These are phyloP conservation scores for Trichocladium uniseriatum DNA, from an alignment of 495 filamentous ascomycete species.

Conservation along the genomic window DNA sequence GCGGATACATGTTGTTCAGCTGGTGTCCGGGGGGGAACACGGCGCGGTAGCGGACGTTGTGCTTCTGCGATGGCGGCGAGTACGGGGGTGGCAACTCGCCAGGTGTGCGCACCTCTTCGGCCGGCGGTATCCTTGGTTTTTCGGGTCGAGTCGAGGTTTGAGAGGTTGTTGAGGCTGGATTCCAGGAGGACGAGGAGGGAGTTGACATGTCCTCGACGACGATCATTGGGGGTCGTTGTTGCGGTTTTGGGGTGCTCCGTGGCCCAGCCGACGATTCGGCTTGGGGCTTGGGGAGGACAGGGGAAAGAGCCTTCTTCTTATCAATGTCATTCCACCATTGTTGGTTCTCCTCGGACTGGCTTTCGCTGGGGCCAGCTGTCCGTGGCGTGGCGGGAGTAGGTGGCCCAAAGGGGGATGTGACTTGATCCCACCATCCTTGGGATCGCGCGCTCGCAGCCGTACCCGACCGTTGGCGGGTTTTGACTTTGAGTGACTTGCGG, in stretches of 20 bases:
- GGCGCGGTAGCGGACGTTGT: constrained; percentile 29
- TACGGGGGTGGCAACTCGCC: constrained; percentile 35
- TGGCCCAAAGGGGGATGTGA: constrained; percentile 62
- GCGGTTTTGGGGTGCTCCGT: background rate
- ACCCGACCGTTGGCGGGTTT: constrained; percentile 19
- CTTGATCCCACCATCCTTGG: constrained; percentile 81
- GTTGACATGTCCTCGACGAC: constrained; percentile 15
- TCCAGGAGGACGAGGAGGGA: constrained; percentile 12
- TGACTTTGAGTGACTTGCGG: constrained; percentile 27
- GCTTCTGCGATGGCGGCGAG: constrained; percentile 27
- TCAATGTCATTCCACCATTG: constrained; percentile 30
- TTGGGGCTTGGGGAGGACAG: constrained; percentile 4
- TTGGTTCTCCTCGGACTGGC: constrained; percentile 5
- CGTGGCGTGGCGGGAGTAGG: constrained; percentile 21
- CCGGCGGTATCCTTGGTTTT: constrained; percentile 23
- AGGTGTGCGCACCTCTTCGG: constrained; percentile 1
- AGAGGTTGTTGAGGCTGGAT: constrained; percentile 10
- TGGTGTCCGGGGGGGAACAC: constrained; percentile 32
- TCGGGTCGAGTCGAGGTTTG: constrained; percentile 24
- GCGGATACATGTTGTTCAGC: constrained; percentile 29
- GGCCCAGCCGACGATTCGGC: constrained; percentile 9
- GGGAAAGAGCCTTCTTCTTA: constrained; percentile 22
- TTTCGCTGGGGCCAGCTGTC: background rate
- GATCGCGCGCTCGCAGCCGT: constrained; percentile 48
- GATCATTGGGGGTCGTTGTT: constrained; percentile 5